Base-by-base conservation (phyloP, 306 rosid genomes). In the Lablab purpureus region DNA sequence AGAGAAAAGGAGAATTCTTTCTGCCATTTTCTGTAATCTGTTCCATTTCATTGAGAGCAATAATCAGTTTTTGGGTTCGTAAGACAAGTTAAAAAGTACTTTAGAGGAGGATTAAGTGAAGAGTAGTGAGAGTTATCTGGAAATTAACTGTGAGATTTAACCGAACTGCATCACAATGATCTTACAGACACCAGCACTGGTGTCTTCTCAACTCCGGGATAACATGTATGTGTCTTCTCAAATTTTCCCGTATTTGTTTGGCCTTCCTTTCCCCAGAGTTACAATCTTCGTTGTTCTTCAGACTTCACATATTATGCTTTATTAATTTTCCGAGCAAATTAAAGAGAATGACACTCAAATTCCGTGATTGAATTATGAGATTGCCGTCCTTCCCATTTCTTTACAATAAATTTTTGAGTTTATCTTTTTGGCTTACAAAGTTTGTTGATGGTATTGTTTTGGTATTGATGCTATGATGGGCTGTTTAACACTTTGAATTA, bases 401-500 rank as follows among this genome's bases (percentile, higher is more conserved):
- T 10, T 45, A n/a, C 45, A 4, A 7, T 56, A 30, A 32, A 66
- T 76, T 37, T 79, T 18, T 73, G 2, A 22, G 71, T 73, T 21
- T 69, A 23, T 54, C 65, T 36, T 78, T 79, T 63, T 28, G 56
- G 59, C 76, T 34, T 78, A 67, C 54, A 23, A 62, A 76, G 54
- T 74, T 60, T 69, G 51, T 63, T n/a, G 32, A 63, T 27, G 25
- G 65, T 67, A n/a, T 71, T 75, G 55, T 66, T 71, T 47, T 56
- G 69, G 45, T 78, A 79, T 55, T 81, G 36, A 64, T 54, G 41
- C 28, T 22, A 71, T 32, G 19, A 43, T 19, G 52, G 71, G 59
- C 67, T 52, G 41, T 59, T 47, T 76, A 49, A 37, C 21, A 56
- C 8, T 45, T 67, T 67, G 27, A 47, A 23, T 68, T 60, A 46